phyloP scores from a whole-genome alignment of 805 yeast species.

The Kuraishia piskuri region DNA sequence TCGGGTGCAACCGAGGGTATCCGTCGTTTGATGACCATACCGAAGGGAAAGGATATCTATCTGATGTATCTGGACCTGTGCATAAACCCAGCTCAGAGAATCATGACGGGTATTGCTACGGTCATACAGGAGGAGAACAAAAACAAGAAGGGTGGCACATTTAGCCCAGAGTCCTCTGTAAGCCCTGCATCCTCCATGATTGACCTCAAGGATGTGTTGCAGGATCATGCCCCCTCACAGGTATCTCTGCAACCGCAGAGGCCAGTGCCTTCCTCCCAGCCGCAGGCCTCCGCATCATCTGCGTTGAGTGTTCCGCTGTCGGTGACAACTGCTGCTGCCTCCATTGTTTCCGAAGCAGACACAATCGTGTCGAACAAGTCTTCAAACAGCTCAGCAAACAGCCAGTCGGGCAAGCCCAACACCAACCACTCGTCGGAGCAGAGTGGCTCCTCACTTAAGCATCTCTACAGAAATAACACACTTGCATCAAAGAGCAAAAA shows the following conservation, averaged over 20 bases:
- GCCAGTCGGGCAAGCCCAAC: neutral
- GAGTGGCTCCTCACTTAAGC: neutral
- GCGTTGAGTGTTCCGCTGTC: neutral
- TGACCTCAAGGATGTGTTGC: neutral
- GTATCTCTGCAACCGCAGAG: neutral
- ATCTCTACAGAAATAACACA: conserved; percentile 8
- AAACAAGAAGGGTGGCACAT: neutral
- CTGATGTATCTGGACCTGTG: neutral
- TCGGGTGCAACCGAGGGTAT: conserved; percentile 6
- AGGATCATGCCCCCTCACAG: neutral
- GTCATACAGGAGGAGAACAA: neutral
- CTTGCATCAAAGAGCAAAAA: conserved; percentile 12
- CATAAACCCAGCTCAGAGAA: neutral
- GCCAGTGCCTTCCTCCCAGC: neutral
- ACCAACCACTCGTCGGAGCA: neutral
- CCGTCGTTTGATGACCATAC: conserved; percentile 5
- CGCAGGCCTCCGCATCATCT: neutral
- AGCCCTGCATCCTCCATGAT: neutral
- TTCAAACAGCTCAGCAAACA: neutral
- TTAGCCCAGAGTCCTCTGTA: neutral
- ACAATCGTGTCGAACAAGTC: neutral
- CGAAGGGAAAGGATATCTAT: neutral
- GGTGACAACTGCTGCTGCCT: neutral
- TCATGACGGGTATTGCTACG: neutral
- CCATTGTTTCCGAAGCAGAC: neutral